Evolutionary conservation across 2,329 filamentous ascomycete species (phyloP).

Genomic region (Dothiorella sarmentorum): DNA sequence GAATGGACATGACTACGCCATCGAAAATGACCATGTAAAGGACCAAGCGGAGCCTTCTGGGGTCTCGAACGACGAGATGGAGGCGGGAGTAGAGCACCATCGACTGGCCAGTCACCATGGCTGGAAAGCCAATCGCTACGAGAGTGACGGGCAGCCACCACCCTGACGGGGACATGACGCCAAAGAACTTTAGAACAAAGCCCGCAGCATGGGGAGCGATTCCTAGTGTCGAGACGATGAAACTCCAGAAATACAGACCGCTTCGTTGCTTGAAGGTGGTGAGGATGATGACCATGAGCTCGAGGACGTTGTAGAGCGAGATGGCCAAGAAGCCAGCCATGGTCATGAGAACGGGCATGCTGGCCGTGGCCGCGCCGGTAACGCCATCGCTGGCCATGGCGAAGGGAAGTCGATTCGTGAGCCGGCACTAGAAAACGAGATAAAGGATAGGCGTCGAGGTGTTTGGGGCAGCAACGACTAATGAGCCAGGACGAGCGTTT

Average conservation of each 20-base stretch:
- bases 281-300: constrained; percentile 42
- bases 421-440: background rate
- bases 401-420: background rate
- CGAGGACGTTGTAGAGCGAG: constrained; percentile 41
- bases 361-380: background rate
- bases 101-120: constrained; percentile 61
- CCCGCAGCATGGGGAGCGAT: constrained; percentile 48
- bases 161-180: constrained; percentile 26
- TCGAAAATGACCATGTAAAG: constrained; percentile 58
- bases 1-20: constrained; percentile 51
- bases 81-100: constrained; percentile 62
- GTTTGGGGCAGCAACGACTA: background rate
- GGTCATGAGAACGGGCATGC: constrained; percentile 22
- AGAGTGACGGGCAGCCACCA: constrained; percentile 38
- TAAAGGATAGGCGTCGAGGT: background rate
- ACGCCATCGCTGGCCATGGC: constrained; percentile 3
- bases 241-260: constrained; percentile 50
- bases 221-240: constrained; percentile 43
- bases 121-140: constrained; percentile 53
- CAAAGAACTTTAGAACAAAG: constrained; percentile 45
- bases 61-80: constrained; percentile 56
- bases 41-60: constrained; percentile 47
- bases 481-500: background rate
- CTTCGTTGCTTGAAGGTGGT: constrained; percentile 47
- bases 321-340: constrained; percentile 34